phyloP scores from a whole-genome alignment of 306 rosid species.

The Pyrus betulifolia region DNA sequence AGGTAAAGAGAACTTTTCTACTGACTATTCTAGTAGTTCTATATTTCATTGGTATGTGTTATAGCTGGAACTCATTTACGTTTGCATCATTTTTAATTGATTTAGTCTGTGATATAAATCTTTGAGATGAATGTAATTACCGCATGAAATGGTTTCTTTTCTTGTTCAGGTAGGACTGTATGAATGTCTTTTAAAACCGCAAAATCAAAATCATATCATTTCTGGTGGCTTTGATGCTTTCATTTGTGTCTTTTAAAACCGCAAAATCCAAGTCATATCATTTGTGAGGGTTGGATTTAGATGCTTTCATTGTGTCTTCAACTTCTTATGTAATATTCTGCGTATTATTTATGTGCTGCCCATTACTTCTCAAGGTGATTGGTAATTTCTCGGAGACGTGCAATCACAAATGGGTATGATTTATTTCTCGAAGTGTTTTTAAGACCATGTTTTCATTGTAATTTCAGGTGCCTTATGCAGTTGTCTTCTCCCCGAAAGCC shows the following conservation, averaged over 20 bases:
- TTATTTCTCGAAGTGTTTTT: conserved; percentile 8
- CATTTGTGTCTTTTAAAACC: not conserved
- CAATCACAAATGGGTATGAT: not conserved
- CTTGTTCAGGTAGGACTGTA: not conserved
- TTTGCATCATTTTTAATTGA: not conserved
- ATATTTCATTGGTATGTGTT: not conserved
- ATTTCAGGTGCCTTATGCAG: conserved; percentile 81
- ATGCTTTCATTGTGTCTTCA: not conserved
- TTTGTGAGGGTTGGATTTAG: not conserved
- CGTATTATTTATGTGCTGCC: not conserved
- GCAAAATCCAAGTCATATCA: too few species aligned
- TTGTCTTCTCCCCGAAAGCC: conserved; percentile 93
- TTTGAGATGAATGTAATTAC: not conserved
- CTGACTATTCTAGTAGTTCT: not conserved
- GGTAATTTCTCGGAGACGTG: not conserved
- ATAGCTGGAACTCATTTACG: not conserved
- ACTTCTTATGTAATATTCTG: not conserved
- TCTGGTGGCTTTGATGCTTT: too few species aligned
- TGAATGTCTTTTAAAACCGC: not conserved
- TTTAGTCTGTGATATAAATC: not conserved
- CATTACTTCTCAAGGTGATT: not conserved
- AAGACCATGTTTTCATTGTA: conserved; percentile 19
- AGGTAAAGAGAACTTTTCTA: conserved; percentile 38
- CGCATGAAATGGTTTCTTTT: not conserved
- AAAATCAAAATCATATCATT: too few species aligned